Evolutionary conservation across 2,329 filamentous ascomycete genomes (phyloP), one percentile per base, ranked within the genome.

Genomic region (Scedosporium aurantiacum): DNA sequence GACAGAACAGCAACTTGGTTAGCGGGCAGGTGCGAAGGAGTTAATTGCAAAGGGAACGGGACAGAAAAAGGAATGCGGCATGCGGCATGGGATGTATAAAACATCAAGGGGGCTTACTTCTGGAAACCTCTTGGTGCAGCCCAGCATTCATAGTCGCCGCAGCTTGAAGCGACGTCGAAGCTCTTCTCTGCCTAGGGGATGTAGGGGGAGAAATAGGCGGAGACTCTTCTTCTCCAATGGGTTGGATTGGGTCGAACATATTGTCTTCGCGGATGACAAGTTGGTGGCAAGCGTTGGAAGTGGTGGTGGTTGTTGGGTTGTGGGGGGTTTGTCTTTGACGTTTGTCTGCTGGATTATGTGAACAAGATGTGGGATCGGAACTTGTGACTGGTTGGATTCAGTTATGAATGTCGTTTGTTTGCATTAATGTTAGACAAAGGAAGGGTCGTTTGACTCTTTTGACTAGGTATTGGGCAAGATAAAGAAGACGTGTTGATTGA

Each of bases 61-160:
- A n/a, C n/a, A 54, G 14, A 14, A 21, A 27, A 23, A 7, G 43
- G 25, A 40, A 12, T 32, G 18, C 8, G 23, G 43, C 7, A 10
- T 47, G 43, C 8, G 7, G 50, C 23, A 25, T 54, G 18, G 23
- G 16, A 47, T 47, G 3, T 47, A 18, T 18, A 37, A 10, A 37
- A 37, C 10, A 37, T 14, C 54, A 57, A 14, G 54, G 5, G 16
- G 37, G 69, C 78, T 56, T 76, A 85, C 83, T 77, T 70, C 79
- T 74, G 12, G 82, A 81, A 45, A 82, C 78, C 68, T 88, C 83
- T 65, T 82, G 83, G 66, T 89, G 85, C 28, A 91, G 82, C 59
- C 89, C 84, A 28, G 89, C 87, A 70, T 93, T 93, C 73, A 92
- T 82, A 52, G 88, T 86, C 6, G 88, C 89, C 12, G 89, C 85